Conservation (phyloP, 163 green algal genomes). For the Chlamydomonas reinhardtii region DNA sequence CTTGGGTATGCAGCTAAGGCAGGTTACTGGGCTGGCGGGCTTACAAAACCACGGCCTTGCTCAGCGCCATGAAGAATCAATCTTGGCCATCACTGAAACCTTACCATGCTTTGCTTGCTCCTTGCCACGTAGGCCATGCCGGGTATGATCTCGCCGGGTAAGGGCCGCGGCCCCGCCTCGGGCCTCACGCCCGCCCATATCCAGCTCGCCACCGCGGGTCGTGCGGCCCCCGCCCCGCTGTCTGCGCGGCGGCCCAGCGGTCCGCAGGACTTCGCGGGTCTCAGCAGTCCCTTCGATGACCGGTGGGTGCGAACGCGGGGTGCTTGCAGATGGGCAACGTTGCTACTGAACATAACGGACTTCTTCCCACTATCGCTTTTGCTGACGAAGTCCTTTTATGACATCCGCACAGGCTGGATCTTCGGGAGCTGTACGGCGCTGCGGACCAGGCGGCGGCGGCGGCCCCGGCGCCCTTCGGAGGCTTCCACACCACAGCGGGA, state of each 20-base stretch:
- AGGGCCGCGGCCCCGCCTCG: slow-evolving; percentile 1
- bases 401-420: slow-evolving; percentile 27
- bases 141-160: slow-evolving; percentile 7
- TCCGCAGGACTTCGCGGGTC: not conserved
- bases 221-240: not conserved
- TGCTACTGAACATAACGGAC: too few species aligned
- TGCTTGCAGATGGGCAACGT: too few species aligned
- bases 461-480: not conserved
- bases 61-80: too few species aligned
- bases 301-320: too few species aligned
- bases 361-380: too few species aligned
- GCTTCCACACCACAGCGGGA: slow-evolving; percentile 1
- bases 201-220: not conserved
- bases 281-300: not conserved
- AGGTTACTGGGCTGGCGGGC: too few species aligned
- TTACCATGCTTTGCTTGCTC: too few species aligned
- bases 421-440: slow-evolving; percentile 5
- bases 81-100: too few species aligned
- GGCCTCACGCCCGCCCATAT: not conserved
- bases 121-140: not conserved
- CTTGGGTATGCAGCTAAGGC: too few species aligned
- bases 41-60: too few species aligned
- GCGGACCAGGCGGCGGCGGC: not conserved
- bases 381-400: too few species aligned
- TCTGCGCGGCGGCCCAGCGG: not conserved